Evolutionary conservation across 345 rosid genomes (phyloP).

Genomic region (Rhizophora mangle): DNA sequence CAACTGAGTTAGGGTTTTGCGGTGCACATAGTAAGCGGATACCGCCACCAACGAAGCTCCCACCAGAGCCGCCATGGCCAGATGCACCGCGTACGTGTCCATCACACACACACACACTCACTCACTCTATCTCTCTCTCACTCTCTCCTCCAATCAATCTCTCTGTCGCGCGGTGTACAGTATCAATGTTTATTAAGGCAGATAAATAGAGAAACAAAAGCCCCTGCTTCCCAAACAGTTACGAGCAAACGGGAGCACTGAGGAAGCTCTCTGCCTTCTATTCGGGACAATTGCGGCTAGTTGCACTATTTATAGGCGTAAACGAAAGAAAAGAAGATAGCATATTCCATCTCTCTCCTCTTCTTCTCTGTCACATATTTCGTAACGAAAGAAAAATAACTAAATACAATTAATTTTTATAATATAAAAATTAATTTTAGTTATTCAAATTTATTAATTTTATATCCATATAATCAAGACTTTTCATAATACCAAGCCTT

Average conservation of each 20-base stretch:
- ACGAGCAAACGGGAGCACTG: background rate
- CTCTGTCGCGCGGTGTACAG: background rate
- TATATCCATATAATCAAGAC: too few relatives aligned
- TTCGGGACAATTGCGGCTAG: constrained; percentile 4
- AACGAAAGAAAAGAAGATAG: background rate
- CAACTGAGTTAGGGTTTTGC: constrained; percentile 83
- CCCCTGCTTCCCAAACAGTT: background rate
- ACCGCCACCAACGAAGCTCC: constrained; percentile 96
- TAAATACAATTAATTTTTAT: too few relatives aligned
- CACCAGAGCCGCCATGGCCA: constrained; percentile 94
- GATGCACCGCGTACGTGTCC: constrained; percentile 75
- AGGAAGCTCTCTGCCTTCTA: background rate
- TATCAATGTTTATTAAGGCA: background rate
- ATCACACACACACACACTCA: constrained; percentile 20
- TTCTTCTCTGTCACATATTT: background rate
- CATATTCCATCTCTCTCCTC: background rate
- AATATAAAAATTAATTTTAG: too few relatives aligned
- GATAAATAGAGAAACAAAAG: background rate
- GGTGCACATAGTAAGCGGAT: constrained; percentile 87
- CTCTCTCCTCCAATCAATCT: background rate
- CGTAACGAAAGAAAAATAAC: background rate
- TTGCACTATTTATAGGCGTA: constrained; percentile 22
- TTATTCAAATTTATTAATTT: too few relatives aligned
- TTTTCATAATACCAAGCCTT: too few relatives aligned
- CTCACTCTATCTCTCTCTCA: too few relatives aligned